These are phyloP conservation scores for Ceratocystis smalleyi DNA, from an alignment of 2,329 filamentous ascomycete genomes.

Conservation along the genomic window DNA sequence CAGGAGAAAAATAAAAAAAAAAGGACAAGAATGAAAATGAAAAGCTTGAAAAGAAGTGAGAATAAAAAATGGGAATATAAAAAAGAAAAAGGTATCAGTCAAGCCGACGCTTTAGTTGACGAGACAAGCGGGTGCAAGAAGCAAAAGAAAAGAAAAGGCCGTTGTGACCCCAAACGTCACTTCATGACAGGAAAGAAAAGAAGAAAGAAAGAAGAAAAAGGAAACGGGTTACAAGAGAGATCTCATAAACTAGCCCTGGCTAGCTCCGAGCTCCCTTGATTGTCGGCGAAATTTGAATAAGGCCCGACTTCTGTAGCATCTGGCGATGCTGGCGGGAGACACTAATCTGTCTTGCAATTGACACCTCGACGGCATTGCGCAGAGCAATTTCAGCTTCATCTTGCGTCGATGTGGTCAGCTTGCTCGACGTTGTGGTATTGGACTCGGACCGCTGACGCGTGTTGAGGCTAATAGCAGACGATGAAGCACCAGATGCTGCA, in stretches of 20 bases:
- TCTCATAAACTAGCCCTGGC: slow-evolving; percentile 4
- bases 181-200: slow-evolving; percentile 14
- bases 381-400: slow-evolving; percentile 31
- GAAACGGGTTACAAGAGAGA: slow-evolving; percentile 14
- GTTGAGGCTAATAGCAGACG: slow-evolving; percentile 21
- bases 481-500: slow-evolving; percentile 26
- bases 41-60: not conserved
- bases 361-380: slow-evolving; percentile 45
- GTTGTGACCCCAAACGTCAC: not conserved
- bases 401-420: slow-evolving; percentile 23
- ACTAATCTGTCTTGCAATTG: slow-evolving; percentile 53
- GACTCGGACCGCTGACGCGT: slow-evolving; percentile 20
- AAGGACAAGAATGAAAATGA: not conserved
- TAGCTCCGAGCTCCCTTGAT: slow-evolving; percentile 19
- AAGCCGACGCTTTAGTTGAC: too few relatives aligned
- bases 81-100: not conserved
- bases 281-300: slow-evolving; percentile 15
- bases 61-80: slow-evolving; percentile 1
- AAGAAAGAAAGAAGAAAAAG: slow-evolving; percentile 8
- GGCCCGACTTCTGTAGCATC: slow-evolving; percentile 27
- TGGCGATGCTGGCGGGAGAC: slow-evolving; percentile 46
- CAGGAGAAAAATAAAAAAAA: not conserved
- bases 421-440: slow-evolving; percentile 24
- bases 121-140: too few relatives aligned
- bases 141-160: slow-evolving; percentile 15